Base-by-base conservation (phyloP, 2,329 filamentous ascomycete genomes). In the Podosphaera leucotricha region DNA sequence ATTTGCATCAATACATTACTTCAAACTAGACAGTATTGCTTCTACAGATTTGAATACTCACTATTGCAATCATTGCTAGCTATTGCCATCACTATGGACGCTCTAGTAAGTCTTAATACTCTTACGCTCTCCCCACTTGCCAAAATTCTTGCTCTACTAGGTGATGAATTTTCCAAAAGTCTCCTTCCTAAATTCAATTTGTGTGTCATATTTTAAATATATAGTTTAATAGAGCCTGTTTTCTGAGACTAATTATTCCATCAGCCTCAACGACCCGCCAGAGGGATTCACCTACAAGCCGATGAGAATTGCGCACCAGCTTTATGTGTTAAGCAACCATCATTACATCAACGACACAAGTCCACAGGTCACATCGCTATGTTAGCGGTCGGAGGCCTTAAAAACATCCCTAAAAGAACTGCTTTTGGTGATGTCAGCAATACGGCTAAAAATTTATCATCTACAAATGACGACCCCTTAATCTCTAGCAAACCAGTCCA, bases 341-440 rank as follows among this genome's bases (percentile, higher is more conserved):
- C 11, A 33, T 64, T 85, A 48, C 82, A 92, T 54, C 77, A 84
- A 54, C 78, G 80, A 49, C 78, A 84, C 63, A 92, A 92, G 62
- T 92, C 85, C 7, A 76, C 75, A 60, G 60, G 78, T 62, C 61
- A 70, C 68, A 52, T 81, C 63, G 54, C 65, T 57, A 66, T 66
- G 52, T 58, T 68, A 48, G 64, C 68, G 48, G 67, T 65, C 42
- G 67, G 64, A 46, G 67, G 65, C 35, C 61, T 77, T 50, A 82
- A 77, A 60, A 68, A 68, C 44, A 67, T 72, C 46, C 67, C 76
- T 45, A 90, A 86, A 64, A 76, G 85, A 52, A 75, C 77, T 49
- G 82, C 75, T 11, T 85, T 92, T 60, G 80, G 73, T 42, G 85
- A 92, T 58, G 71, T 90, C 48, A 90, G 80, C 66, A 87, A 86